These are phyloP conservation scores for Aspergillus tamarii DNA, from an alignment of 2,329 filamentous ascomycete species.

Conservation along the genomic window DNA sequence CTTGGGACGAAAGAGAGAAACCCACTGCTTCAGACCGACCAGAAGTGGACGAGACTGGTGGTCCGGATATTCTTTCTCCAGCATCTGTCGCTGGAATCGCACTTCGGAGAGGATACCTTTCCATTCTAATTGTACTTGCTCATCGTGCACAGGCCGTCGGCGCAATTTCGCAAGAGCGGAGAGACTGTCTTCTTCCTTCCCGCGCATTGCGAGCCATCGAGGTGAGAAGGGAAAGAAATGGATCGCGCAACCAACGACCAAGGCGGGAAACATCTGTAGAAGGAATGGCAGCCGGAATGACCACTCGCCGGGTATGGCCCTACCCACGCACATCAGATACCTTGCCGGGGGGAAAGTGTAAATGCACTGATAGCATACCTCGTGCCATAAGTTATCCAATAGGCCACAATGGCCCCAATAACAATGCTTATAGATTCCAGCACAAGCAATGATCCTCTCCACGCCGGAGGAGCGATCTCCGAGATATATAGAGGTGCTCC, in stretches of 20 bases:
- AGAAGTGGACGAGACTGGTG: not conserved
- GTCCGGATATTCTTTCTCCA: not conserved
- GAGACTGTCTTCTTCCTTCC: conserved; percentile 50
- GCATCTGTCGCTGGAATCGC: conserved; percentile 44
- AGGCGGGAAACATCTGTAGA: conserved; percentile 48
- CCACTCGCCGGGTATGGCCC: conserved; percentile 34
- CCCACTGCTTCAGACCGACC: not conserved
- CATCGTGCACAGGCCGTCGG: conserved; percentile 49
- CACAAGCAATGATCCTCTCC: conserved; percentile 27
- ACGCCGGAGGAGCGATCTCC: conserved; percentile 43
- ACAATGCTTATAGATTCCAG: conserved; percentile 30
- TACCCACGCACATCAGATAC: not conserved
- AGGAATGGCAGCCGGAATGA: conserved; percentile 53
- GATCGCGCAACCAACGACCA: conserved; percentile 31
- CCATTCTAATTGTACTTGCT: conserved; percentile 52
- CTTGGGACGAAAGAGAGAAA: not conserved
- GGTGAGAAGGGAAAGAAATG: conserved; percentile 57
- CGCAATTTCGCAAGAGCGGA: conserved; percentile 49
- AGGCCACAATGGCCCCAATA: conserved; percentile 30
- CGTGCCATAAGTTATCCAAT: conserved; percentile 53
- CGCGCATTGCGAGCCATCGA: conserved; percentile 52
- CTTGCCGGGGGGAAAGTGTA: not conserved
- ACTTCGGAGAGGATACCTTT: conserved; percentile 54
- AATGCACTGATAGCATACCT: conserved; percentile 20
- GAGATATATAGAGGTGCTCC: conserved; percentile 55